phyloP scores from a whole-genome alignment of 2,329 filamentous ascomycete genomes.

The Pestalotiopsis fici region DNA sequence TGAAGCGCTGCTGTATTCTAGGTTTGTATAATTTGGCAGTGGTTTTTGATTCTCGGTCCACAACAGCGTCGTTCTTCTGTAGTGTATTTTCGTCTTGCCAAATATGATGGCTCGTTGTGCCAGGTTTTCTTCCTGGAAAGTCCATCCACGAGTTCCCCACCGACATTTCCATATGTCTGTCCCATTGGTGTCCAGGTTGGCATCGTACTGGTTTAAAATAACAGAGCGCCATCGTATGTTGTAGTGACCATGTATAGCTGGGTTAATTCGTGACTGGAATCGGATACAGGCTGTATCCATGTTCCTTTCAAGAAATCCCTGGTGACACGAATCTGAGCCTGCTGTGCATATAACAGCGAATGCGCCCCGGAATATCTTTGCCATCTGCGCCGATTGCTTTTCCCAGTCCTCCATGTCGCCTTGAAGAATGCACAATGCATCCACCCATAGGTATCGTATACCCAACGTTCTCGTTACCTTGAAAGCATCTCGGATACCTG shows the following conservation, averaged over 20 bases:
- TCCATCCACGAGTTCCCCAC: background rate
- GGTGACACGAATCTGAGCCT: background rate
- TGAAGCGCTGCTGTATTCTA: background rate
- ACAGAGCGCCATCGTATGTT: background rate
- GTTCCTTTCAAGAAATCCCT: background rate
- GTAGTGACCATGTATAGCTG: background rate
- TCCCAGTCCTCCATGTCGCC: constrained; percentile 13
- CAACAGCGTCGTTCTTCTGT: background rate
- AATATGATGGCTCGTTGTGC: background rate
- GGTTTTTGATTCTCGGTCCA: background rate
- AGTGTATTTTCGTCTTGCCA: background rate
- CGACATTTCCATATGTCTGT: background rate
- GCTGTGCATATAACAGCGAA: constrained; percentile 5
- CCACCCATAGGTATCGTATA: constrained; percentile 13
- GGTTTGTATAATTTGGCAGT: background rate
- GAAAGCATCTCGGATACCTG: constrained; percentile 1
- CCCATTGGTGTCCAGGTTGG: background rate
- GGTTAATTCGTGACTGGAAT: background rate
- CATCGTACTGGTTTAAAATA: background rate
- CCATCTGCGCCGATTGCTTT: constrained; percentile 13
- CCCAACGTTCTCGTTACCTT: constrained; percentile 4
- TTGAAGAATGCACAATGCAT: constrained; percentile 15
- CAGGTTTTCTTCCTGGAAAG: background rate
- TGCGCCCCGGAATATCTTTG: constrained; percentile 15
- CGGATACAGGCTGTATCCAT: background rate